Conservation (phyloP, 2,329 filamentous ascomycete genomes). For the Huntiella savannae region DNA sequence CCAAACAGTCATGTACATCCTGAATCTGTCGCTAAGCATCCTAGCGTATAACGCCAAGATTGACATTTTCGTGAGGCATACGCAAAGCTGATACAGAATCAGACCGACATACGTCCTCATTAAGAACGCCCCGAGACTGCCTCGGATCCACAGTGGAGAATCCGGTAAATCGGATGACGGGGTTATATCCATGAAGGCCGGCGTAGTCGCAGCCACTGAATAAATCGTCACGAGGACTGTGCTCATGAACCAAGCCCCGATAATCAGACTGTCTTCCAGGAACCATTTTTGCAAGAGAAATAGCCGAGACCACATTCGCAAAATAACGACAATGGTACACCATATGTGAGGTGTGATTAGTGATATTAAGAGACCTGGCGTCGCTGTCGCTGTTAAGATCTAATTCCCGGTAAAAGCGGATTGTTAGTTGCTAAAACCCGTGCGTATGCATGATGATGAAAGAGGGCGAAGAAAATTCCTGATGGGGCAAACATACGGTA, state of each 20-base stretch:
- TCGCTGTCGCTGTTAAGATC: background rate
- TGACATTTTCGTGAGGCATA: conserved; percentile 22
- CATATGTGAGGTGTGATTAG: background rate
- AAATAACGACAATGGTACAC: background rate
- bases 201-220: background rate
- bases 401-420: too few relatives aligned
- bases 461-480: too few relatives aligned
- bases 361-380: background rate
- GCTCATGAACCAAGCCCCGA: background rate
- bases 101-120: background rate
- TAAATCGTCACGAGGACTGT: background rate
- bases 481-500: too few relatives aligned
- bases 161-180: background rate
- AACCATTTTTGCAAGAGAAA: background rate
- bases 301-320: background rate
- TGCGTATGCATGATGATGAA: too few relatives aligned
- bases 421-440: too few relatives aligned
- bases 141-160: background rate
- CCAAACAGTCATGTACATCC: background rate
- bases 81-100: conserved; percentile 17
- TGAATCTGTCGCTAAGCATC: conserved; percentile 17
- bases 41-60: conserved; percentile 23
- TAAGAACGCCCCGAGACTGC: background rate
- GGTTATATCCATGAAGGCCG: background rate
- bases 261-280: background rate